Base-by-base conservation (phyloP, 345 rosid species). In the Acer yangbiense region DNA sequence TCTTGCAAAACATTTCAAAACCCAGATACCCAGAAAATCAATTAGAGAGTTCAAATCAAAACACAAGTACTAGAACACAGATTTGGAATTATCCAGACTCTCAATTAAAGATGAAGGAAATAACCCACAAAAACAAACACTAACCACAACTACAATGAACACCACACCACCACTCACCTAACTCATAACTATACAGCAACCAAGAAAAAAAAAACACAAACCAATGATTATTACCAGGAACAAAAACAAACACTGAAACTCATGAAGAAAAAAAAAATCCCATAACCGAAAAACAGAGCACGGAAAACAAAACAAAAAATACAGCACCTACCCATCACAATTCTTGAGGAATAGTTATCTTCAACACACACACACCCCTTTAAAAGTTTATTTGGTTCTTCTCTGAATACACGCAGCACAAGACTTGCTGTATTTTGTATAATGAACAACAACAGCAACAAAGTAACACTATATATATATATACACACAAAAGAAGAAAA, bases 311-410 rank as follows among this genome's bases (percentile, higher is more conserved):
- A 76, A 46, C 65, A 46, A 54, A 54, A 39, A 62, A 74, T 23
- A 48, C 68, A 71, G 71, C 39, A 85, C 86, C 55, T 83, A 90
- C 97, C 92, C 95, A 86, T 89, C 81, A 73, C 43, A 71, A 78
- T 63, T 83, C 69, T 74, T 54, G 84, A 79, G 54, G 60, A 69
- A 68, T 76, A 21, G 76, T 48, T 77, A 68, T 74, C 79, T 76
- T 48, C 73, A 44, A 73, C 78, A 35, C 46, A 43, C 35, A 32
- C 32, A 29, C 32, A 7, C 46, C 75, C 69, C 52, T n/a, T 76
- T 64, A 77, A 18, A 71, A 46, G 14, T 61, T 74, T 48, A 64
- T 73, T 86, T 55, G 79, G 62, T 77, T 65, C 80, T 82, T 77
- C 82, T 83, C 79, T 76, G 75, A 75, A 76, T 1, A 84, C 65